These are phyloP conservation scores for Fusarium tricinctum DNA, from an alignment of 2,329 filamentous ascomycete genomes.

Conservation along the genomic window DNA sequence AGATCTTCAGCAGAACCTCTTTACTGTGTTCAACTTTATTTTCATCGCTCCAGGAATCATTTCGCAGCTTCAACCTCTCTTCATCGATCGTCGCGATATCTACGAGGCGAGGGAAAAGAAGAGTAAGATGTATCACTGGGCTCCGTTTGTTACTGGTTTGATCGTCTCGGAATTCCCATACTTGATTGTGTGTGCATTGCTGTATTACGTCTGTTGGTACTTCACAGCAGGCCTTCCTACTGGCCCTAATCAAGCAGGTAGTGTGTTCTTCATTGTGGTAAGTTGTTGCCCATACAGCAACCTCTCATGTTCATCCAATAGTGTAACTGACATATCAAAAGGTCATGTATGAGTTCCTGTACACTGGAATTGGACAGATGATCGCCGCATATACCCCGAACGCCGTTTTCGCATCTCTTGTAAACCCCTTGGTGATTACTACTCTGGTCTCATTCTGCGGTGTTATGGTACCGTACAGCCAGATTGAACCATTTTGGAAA, in stretches of 20 bases:
- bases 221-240: constrained; percentile 67
- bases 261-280: constrained; percentile 67
- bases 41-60: constrained; percentile 71
- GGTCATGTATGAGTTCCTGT: constrained; percentile 70
- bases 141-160: constrained; percentile 69
- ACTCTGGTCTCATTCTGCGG: constrained; percentile 79
- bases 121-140: constrained; percentile 69
- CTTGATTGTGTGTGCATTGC: constrained; percentile 58
- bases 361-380: constrained; percentile 72
- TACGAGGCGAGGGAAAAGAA: constrained; percentile 65
- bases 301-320: too few relatives aligned
- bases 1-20: constrained; percentile 68
- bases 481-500: constrained; percentile 76
- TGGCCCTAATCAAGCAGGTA: constrained; percentile 62
- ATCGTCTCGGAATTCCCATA: constrained; percentile 64
- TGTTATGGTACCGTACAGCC: constrained; percentile 76
- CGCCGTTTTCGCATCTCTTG: constrained; percentile 69
- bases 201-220: constrained; percentile 70
- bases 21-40: constrained; percentile 73
- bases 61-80: constrained; percentile 61
- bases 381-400: constrained; percentile 73
- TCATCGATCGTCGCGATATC: constrained; percentile 62
- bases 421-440: constrained; percentile 69
- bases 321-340: not conserved
- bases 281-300: not conserved